Evolutionary conservation across 148 eudicot species (phyloP), one percentile per base, ranked within the genome.

Genomic region (Amaranthus cruentus): DNA sequence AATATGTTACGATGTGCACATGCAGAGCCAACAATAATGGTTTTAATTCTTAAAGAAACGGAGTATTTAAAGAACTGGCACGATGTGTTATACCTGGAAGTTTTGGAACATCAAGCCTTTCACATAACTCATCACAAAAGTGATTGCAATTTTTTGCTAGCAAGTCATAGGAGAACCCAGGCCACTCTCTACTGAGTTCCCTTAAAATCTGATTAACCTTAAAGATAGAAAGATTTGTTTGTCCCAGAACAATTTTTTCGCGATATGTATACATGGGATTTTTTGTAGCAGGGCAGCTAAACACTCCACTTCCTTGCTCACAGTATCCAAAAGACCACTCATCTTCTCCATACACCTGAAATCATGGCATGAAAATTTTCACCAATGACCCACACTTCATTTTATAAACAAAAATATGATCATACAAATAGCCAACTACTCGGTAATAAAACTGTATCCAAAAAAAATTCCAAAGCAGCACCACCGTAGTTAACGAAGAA

Each of bases 271-370:
- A 94, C 97, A 94, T 89, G 28, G 97, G 97, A 82, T 94, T 94
- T 88, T 88, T 84, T 68, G 86, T 80, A 75, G 91, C 76, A 28
- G 97, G 98, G 78, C 97, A 94, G 81, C 91, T 84, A 80, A 94
- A 94, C 62, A 94, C 97, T 54, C 98, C 98, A 79, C 83, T 87
- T 62, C 98, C 97, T 80, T 91, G 85, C 73, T 94, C 98, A 84
- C 98, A 94, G 71, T 69, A 94, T 80, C 98, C 98, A 83, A 94
- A 94, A 18, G 98, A 91, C 98, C 98, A 94, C 73, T 94, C 98
- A 7, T 94, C 98, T 4, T 87, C 90, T 75, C 90, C 96, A 79
- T 79, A 80, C 62, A 94, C 86, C 98, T 94, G 87, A 73, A 79
- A 64, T 74, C 69, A 78, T 42, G 28, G 47, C 70, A 82, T 6